Conservation (phyloP, 1,284 basidiomycete species). For the Tremellales sp. region DNA sequence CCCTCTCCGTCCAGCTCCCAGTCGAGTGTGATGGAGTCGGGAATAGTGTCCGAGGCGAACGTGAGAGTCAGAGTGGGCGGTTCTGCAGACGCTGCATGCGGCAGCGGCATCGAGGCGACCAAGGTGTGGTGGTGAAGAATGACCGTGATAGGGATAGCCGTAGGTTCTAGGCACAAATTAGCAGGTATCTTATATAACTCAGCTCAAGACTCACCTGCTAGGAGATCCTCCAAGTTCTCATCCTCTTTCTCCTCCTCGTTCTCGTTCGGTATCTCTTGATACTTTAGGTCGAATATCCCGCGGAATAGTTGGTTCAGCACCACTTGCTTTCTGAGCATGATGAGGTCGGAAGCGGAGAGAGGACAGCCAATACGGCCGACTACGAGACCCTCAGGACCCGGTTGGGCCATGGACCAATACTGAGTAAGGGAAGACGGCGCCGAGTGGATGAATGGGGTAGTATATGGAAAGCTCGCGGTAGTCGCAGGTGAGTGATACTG, state of each 20-base stretch:
- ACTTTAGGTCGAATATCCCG: slow-evolving; percentile 13
- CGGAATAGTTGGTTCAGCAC: slow-evolving; percentile 31
- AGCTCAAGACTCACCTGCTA: slow-evolving; percentile 3
- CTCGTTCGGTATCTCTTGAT: background rate
- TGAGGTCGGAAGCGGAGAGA: slow-evolving; percentile 5
- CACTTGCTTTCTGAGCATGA: slow-evolving; percentile 26
- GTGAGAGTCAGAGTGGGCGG: background rate
- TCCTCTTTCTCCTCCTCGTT: slow-evolving; percentile 5
- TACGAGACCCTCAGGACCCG: slow-evolving; percentile 37
- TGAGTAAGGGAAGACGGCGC: slow-evolving; percentile 16
- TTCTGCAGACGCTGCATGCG: too few species aligned
- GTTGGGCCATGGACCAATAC: slow-evolving; percentile 33
- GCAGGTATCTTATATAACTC: background rate
- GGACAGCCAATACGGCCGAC: slow-evolving; percentile 32
- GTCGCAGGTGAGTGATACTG: slow-evolving; percentile 9
- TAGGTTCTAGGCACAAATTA: background rate
- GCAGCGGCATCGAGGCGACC: background rate
- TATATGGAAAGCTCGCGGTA: slow-evolving; percentile 25
- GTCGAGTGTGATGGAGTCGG: background rate
- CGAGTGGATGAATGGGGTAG: slow-evolving; percentile 24
- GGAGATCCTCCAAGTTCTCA: slow-evolving; percentile 10
- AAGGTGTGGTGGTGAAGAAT: background rate
- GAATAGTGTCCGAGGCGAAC: background rate
- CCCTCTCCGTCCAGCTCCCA: background rate
- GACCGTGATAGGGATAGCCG: background rate